phyloP scores from a whole-genome alignment of 192 early-diverging fungal species.

The Polychytrium aggregatum region DNA sequence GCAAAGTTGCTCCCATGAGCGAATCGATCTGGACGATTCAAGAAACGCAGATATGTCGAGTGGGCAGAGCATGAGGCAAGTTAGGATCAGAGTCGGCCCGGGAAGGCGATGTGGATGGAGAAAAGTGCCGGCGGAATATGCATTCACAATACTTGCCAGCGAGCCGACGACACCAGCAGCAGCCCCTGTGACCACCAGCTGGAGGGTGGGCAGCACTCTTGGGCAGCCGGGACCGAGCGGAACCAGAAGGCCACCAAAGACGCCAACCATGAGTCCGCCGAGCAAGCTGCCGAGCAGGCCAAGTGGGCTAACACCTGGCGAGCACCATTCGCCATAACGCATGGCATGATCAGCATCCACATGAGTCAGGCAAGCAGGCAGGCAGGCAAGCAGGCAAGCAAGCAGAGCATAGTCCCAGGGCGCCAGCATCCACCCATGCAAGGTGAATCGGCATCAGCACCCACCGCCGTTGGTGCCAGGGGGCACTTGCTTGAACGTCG shows the following conservation, averaged over 20 bases:
- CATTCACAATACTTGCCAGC: conserved; percentile 27
- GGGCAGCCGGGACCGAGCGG: conserved; percentile 13
- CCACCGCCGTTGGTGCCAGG: conserved; percentile 83
- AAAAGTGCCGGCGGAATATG: background rate
- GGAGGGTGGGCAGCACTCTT: conserved; percentile 16
- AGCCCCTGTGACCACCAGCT: conserved; percentile 43
- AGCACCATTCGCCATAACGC: conserved; percentile 61
- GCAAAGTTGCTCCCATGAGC: conserved; percentile 70
- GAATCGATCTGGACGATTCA: conserved; percentile 55
- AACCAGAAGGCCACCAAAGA: too few species aligned
- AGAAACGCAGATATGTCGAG: background rate
- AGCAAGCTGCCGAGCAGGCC: too few species aligned
- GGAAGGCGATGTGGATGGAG: background rate
- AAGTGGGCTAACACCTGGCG: conserved; percentile 24
- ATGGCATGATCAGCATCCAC: conserved; percentile 44
- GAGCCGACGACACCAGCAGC: conserved; percentile 65
- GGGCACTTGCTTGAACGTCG: conserved; percentile 64
- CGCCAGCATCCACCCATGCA: too few species aligned
- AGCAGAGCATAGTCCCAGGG: too few species aligned
- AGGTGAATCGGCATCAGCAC: too few species aligned
- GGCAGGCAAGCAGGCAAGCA: background rate
- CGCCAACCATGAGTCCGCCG: too few species aligned
- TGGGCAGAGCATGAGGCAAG: background rate
- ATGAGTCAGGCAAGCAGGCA: background rate
- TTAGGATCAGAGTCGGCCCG: background rate